Base-by-base conservation (phyloP, 192 early-diverging fungal genomes). In the Coemansia sp. region DNA sequence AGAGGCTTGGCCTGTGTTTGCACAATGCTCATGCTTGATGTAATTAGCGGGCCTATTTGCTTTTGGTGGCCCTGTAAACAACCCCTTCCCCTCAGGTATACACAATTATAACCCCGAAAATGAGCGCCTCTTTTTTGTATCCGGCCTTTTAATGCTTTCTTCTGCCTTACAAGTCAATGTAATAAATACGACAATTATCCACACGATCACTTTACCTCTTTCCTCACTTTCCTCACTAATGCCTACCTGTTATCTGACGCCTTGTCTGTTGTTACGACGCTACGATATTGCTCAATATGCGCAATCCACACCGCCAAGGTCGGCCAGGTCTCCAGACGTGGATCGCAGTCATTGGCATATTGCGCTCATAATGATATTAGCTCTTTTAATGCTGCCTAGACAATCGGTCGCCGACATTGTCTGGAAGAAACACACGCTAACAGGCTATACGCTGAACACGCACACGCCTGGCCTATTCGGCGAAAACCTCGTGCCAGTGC, bases 391-490 rank as follows among this genome's bases (percentile, higher is more conserved):
- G 39, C 36, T 41, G 36, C 58, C 60, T 38, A 43, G 41, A 69
- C 41, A 41, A 62, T 40, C 46, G 15, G 18, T 18, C 0, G 74
- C 64, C 7, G 69, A 70, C 9, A 46, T 76, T 34, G 20, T 52
- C 27, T 70, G 68, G 68, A 40, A 49, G 31, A 36, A 43, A 0
- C 55, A 62, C 20, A 44, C n/a, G 16, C 52, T 66, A 41, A 22
- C 55, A 5, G 55, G 68, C 44, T 67, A 70, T 33, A 41, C 55
- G 9, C 53, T 69, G n/a, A 70, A 66, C 53, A 57, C 65, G 3
- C 20, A 55, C 13, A 39, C 15, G 3, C 15, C 58, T 0, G 55
- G 49, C 22, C 34, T 46, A 15, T 3, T 3, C 11, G 27, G 34
- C 68, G 49, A 58, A 24, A 22, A 6, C 11, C 63, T 70, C 52